Conservation (phyloP, 2,329 filamentous ascomycete genomes). For the Cladophialophora bantiana region DNA sequence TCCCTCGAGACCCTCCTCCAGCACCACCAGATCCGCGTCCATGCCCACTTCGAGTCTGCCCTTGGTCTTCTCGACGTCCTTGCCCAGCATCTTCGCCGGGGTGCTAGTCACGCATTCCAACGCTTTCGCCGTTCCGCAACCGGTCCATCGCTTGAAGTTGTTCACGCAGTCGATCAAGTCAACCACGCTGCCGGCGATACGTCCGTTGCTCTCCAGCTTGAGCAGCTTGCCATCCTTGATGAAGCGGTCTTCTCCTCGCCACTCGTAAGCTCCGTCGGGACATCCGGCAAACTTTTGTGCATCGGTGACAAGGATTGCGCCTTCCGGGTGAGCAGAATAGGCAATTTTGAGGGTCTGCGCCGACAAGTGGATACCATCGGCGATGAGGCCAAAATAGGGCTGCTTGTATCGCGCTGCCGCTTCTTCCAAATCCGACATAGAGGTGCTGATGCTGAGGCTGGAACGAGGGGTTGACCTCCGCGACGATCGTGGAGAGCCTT, state of each 20-base stretch:
- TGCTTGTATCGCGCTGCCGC: conserved; percentile 37
- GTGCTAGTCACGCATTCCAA: conserved; percentile 76
- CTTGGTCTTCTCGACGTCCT: conserved; percentile 65
- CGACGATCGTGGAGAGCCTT: conserved; percentile 34
- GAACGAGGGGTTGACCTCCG: conserved; percentile 36
- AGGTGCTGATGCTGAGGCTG: conserved; percentile 36
- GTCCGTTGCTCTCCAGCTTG: conserved; percentile 77
- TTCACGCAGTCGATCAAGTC: conserved; percentile 82
- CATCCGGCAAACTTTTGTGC: conserved; percentile 88
- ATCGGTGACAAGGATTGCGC: conserved; percentile 88
- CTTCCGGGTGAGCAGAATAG: conserved; percentile 82
- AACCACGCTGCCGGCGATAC: conserved; percentile 72
- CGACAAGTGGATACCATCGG: conserved; percentile 89
- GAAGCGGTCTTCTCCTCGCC: conserved; percentile 75
- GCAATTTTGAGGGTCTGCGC: conserved; percentile 89
- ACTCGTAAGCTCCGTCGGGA: conserved; percentile 82
- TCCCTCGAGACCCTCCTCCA: conserved; percentile 59
- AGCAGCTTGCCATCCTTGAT: conserved; percentile 70
- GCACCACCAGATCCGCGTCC: conserved; percentile 73
- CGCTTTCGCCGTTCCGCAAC: conserved; percentile 70
- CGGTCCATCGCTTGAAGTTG: conserved; percentile 80
- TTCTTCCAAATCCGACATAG: conserved; percentile 32
- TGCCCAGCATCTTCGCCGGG: conserved; percentile 76
- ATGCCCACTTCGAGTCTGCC: conserved; percentile 69
- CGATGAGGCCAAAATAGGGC: conserved; percentile 87